A percentile compares a stretch with the other conserved stretches of the same genome.
phyloP scores from a whole-genome alignment of 805 yeast genomes.

The Saitoella complicata region DNA sequence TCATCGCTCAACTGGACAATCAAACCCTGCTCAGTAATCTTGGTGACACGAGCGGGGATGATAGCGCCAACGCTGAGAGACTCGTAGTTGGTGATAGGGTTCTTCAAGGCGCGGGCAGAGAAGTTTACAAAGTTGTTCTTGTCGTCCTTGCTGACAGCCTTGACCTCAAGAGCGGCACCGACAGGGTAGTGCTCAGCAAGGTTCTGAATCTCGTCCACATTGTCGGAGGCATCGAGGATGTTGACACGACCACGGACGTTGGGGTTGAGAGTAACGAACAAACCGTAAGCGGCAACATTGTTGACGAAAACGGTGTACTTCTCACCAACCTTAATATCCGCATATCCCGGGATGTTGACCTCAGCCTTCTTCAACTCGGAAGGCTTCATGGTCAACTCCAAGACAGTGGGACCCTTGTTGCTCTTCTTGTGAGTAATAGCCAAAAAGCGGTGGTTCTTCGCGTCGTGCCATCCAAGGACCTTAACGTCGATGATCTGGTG shows the following conservation, averaged over 20 bases:
- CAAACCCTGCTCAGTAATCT: constrained; percentile 42
- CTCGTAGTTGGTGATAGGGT: constrained; percentile 26
- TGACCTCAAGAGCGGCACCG: constrained; percentile 52
- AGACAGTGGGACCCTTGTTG: constrained; percentile 29
- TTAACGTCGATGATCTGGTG: constrained; percentile 46
- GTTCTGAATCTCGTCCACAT: constrained; percentile 29
- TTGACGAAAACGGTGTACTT: constrained; percentile 47
- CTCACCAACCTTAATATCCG: constrained; percentile 34
- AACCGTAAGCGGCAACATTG: constrained; percentile 39
- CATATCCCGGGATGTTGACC: constrained; percentile 22
- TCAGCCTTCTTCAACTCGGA: constrained; percentile 22
- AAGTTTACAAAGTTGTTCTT: constrained; percentile 36
- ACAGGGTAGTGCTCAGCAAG: constrained; percentile 46
- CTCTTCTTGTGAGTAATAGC: constrained; percentile 46
- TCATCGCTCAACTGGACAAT: constrained; percentile 53
- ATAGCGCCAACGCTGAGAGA: constrained; percentile 40
- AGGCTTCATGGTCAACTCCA: constrained; percentile 48
- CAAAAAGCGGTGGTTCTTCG: constrained; percentile 47
- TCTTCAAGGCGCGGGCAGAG: constrained; percentile 29
- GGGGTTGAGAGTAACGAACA: constrained; percentile 60
- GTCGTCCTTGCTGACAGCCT: constrained; percentile 36
- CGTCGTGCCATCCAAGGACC: constrained; percentile 64
- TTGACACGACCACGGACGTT: constrained; percentile 49
- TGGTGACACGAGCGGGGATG: constrained; percentile 47
- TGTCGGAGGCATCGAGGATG: constrained; percentile 44